These are phyloP conservation scores for Volvox reticuliferus DNA, from an alignment of 139 green algal genomes.

Conservation along the genomic window DNA sequence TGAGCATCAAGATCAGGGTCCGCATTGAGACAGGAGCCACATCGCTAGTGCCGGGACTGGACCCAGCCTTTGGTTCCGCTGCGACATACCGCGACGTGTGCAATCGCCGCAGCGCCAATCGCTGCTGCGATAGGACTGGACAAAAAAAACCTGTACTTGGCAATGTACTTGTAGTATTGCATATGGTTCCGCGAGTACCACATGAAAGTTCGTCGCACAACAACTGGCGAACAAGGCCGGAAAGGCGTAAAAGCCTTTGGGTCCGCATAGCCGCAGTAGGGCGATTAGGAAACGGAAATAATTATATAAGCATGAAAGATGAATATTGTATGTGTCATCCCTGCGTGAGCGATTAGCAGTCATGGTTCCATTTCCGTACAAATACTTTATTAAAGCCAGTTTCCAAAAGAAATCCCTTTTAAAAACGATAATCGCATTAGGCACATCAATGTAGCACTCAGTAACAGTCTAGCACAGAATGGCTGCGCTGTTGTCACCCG, in stretches of 20 bases:
- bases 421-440: too few relatives aligned
- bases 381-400: too few relatives aligned
- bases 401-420: too few relatives aligned
- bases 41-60: background rate
- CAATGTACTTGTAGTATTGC: background rate
- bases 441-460: too few relatives aligned
- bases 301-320: too few relatives aligned
- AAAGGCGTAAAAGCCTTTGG: background rate
- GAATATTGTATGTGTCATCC: too few relatives aligned
- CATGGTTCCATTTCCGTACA: too few relatives aligned
- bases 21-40: constrained; percentile 46
- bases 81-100: constrained; percentile 6
- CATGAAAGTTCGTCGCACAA: background rate
- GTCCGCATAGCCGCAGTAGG: background rate
- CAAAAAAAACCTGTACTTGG: background rate
- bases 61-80: background rate
- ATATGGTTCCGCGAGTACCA: background rate
- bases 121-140: constrained; percentile 4
- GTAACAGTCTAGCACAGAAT: too few relatives aligned
- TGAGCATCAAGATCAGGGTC: constrained; percentile 46
- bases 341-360: too few relatives aligned
- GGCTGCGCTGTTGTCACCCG: too few relatives aligned
- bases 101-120: background rate
- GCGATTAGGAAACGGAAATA: too few relatives aligned
- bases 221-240: constrained; percentile 4